A percentile compares a stretch with the other conserved stretches of the same genome.
phyloP scores from a whole-genome alignment of 441 rosid genomes.

The Pelargonium cotyledonis region DNA sequence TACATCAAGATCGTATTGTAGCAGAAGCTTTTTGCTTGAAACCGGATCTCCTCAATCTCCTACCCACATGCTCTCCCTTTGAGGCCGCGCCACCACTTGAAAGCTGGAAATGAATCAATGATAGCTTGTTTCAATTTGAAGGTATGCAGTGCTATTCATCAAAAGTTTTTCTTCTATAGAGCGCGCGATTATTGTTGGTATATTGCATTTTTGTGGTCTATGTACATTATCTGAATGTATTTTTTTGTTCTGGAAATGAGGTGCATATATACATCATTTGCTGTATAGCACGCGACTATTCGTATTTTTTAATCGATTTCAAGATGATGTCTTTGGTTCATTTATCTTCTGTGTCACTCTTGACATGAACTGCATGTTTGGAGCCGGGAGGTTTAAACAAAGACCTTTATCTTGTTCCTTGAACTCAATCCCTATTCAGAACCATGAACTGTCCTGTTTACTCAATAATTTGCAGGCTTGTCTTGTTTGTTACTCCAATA shows the following conservation, averaged over 20 bases:
- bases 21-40: slow-evolving; percentile 80
- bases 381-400: neutral
- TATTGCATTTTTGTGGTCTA: neutral
- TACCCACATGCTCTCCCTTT: slow-evolving; percentile 42
- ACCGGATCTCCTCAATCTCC: slow-evolving; percentile 87
- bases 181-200: neutral
- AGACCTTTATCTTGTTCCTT: neutral
- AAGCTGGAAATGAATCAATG: too few relatives aligned
- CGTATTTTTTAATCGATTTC: neutral
- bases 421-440: neutral
- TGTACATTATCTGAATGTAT: too few relatives aligned
- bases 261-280: neutral
- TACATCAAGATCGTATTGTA: slow-evolving; percentile 84
- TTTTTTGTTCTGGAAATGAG: neutral
- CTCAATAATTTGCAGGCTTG: neutral
- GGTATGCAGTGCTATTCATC: neutral
- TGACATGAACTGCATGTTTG: neutral
- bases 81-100: slow-evolving; percentile 26
- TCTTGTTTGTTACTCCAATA: neutral
- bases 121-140: neutral
- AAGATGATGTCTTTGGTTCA: neutral
- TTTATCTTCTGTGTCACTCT: neutral
- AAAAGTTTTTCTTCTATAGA: neutral
- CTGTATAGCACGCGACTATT: neutral
- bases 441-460: too few relatives aligned